Evolutionary conservation across 78 protist genomes (phyloP).

Genomic region (Dictyostelium purpureum): DNA sequence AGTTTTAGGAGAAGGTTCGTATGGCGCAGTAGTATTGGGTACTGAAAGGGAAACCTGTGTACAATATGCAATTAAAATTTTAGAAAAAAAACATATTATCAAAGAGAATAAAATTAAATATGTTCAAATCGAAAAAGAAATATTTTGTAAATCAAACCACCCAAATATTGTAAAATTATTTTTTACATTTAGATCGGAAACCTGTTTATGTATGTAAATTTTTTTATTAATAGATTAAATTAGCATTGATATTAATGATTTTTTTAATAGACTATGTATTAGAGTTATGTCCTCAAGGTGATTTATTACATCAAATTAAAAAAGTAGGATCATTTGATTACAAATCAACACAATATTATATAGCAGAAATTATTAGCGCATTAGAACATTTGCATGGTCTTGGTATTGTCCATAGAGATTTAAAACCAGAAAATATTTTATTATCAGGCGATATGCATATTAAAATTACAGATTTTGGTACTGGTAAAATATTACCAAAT

Average conservation of each 20-base stretch:
- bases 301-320: slow-evolving; percentile 74
- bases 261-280: slow-evolving; percentile 74
- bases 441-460: slow-evolving; percentile 81
- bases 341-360: slow-evolving; percentile 65
- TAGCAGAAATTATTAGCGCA: slow-evolving; percentile 87
- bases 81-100: slow-evolving; percentile 81
- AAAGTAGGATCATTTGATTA: slow-evolving; percentile 76
- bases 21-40: slow-evolving; percentile 84
- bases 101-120: slow-evolving; percentile 81
- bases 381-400: slow-evolving; percentile 74
- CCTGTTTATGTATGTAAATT: slow-evolving; percentile 66
- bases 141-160: slow-evolving; percentile 83
- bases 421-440: slow-evolving; percentile 87
- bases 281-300: slow-evolving; percentile 87
- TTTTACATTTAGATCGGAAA: slow-evolving; percentile 85
- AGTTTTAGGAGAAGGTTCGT: slow-evolving; percentile 83
- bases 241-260: not conserved
- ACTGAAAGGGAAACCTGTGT: slow-evolving; percentile 75
- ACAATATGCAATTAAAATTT: slow-evolving; percentile 88
- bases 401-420: slow-evolving; percentile 83
- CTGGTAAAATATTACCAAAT: slow-evolving; percentile 51
- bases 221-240: not conserved
- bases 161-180: slow-evolving; percentile 88
- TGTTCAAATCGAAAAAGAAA: slow-evolving; percentile 86
- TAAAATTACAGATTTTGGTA: slow-evolving; percentile 88